Evolutionary conservation across 805 yeast species (phyloP).

Genomic region (Wickerhamiella alocasiicola): DNA sequence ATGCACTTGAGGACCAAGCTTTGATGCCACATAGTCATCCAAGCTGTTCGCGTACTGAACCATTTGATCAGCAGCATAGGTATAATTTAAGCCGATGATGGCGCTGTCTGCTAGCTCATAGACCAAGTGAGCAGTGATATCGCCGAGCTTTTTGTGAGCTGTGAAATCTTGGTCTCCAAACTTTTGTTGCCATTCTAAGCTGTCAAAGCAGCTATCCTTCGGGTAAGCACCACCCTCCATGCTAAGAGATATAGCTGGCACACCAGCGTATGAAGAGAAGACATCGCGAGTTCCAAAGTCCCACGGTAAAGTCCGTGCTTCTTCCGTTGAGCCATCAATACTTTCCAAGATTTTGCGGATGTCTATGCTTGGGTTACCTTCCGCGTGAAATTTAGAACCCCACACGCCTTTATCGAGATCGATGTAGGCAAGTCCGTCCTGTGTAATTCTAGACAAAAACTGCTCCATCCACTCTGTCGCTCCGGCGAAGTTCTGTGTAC

Average conservation of each 20-base stretch:
- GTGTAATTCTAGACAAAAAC: slow-evolving; percentile 38
- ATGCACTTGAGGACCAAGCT: slow-evolving; percentile 10
- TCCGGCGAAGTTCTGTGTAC: slow-evolving; percentile 72
- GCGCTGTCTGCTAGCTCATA: slow-evolving; percentile 66
- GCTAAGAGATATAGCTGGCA: slow-evolving; percentile 55
- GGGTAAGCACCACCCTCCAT: slow-evolving; percentile 35
- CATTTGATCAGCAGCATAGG: slow-evolving; percentile 35
- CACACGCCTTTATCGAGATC: slow-evolving; percentile 58
- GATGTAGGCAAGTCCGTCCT: slow-evolving; percentile 56
- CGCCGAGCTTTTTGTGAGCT: slow-evolving; percentile 44
- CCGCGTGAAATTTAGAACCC: slow-evolving; percentile 40
- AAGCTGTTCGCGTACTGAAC: slow-evolving; percentile 37
- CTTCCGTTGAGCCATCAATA: slow-evolving; percentile 22
- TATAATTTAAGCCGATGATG: slow-evolving; percentile 54
- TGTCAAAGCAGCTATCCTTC: slow-evolving; percentile 49
- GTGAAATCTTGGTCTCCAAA: slow-evolving; percentile 45
- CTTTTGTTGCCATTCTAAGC: slow-evolving; percentile 41
- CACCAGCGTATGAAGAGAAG: slow-evolving; percentile 47
- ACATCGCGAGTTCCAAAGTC: slow-evolving; percentile 53
- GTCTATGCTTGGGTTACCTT: slow-evolving; percentile 46
- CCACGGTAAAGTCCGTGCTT: slow-evolving; percentile 4
- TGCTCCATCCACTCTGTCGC: slow-evolving; percentile 64
- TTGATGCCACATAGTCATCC: slow-evolving; percentile 27
- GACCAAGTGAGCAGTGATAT: slow-evolving; percentile 40
- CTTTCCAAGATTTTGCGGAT: slow-evolving; percentile 37